These are phyloP conservation scores for Mortierella sp. DNA, from an alignment of 371 early-diverging fungal genomes.

Conservation along the genomic window DNA sequence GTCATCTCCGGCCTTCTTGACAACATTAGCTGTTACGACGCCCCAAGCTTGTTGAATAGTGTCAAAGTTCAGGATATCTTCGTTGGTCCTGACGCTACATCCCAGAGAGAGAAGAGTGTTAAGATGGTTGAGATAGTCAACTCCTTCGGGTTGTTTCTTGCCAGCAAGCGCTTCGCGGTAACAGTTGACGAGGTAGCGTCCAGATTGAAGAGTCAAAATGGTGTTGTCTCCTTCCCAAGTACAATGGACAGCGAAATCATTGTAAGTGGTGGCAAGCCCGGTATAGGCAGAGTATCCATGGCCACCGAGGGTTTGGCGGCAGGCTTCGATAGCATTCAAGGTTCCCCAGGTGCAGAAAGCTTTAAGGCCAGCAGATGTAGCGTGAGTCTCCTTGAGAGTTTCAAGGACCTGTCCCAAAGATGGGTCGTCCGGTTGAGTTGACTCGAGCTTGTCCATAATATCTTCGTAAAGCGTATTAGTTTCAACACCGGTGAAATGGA, in stretches of 20 bases:
- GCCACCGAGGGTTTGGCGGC: conserved; percentile 92
- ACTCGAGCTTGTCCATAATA: conserved; percentile 81
- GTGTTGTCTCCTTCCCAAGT: conserved; percentile 96
- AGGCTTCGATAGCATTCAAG: conserved; percentile 86
- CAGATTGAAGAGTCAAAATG: conserved; percentile 89
- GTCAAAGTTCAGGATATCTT: conserved; percentile 72
- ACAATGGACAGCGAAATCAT: conserved; percentile 93
- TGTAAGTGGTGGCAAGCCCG: conserved; percentile 87
- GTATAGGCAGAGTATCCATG: conserved; percentile 95
- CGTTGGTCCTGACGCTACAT: conserved; percentile 65
- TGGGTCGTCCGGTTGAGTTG: conserved; percentile 73
- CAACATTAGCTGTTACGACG: conserved; percentile 88
- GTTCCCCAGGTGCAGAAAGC: conserved; percentile 95
- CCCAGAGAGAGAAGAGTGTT: conserved; percentile 63
- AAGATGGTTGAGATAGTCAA: conserved; percentile 81
- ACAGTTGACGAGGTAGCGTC: conserved; percentile 88
- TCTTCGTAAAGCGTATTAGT: conserved; percentile 81
- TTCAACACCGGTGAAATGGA: conserved; percentile 90
- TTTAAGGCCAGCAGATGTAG: conserved; percentile 93
- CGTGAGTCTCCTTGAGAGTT: conserved; percentile 90
- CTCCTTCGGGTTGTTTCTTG: conserved; percentile 82
- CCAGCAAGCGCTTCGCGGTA: conserved; percentile 84
- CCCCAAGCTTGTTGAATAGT: conserved; percentile 86
- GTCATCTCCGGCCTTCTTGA: conserved; percentile 82
- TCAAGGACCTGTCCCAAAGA: conserved; percentile 78